A percentile compares a stretch with the other conserved stretches of the same genome.
phyloP scores from a whole-genome alignment of 441 rosid genomes.

The Geranium incanum region DNA sequence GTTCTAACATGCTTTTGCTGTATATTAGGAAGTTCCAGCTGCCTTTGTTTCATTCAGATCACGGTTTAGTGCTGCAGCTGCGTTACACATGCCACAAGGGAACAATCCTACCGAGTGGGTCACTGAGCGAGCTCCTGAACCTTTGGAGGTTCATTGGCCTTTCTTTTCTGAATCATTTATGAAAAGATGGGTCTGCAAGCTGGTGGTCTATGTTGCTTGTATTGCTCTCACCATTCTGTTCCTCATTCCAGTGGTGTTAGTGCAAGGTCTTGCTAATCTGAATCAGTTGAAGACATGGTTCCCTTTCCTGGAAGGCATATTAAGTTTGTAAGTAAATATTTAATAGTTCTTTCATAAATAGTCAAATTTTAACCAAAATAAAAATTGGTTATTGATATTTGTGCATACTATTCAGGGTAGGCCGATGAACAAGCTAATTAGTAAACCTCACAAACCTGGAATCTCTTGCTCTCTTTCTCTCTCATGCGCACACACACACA shows the following conservation, averaged over 20 bases:
- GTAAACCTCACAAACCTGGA: background rate
- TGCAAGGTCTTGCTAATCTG: slow-evolving; percentile 88
- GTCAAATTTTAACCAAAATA: background rate
- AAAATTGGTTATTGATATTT: background rate
- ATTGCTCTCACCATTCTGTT: slow-evolving; percentile 52
- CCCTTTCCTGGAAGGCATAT: slow-evolving; percentile 62
- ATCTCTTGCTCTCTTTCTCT: no score
- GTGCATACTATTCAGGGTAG: background rate
- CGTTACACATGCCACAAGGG: slow-evolving; percentile 69
- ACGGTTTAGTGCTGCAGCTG: slow-evolving; percentile 69
- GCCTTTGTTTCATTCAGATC: slow-evolving; percentile 90
- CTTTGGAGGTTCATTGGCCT: slow-evolving; percentile 77
- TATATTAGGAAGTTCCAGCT: slow-evolving; percentile 68
- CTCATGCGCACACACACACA: no score
- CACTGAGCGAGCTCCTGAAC: slow-evolving; percentile 84
- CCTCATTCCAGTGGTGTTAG: slow-evolving; percentile 71
- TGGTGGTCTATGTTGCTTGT: slow-evolving; percentile 45
- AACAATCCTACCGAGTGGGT: slow-evolving; percentile 79
- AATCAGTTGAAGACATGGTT: slow-evolving; percentile 65
- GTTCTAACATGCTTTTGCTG: slow-evolving; percentile 20
- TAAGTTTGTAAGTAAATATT: slow-evolving; percentile 49
- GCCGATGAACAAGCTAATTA: background rate
- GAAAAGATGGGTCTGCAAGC: slow-evolving; percentile 61
- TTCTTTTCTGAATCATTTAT: slow-evolving; percentile 81
- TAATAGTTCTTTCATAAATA: background rate